These are phyloP conservation scores for Malbranchea zuffiana DNA, from an alignment of 2,329 filamentous ascomycete genomes.

Conservation along the genomic window DNA sequence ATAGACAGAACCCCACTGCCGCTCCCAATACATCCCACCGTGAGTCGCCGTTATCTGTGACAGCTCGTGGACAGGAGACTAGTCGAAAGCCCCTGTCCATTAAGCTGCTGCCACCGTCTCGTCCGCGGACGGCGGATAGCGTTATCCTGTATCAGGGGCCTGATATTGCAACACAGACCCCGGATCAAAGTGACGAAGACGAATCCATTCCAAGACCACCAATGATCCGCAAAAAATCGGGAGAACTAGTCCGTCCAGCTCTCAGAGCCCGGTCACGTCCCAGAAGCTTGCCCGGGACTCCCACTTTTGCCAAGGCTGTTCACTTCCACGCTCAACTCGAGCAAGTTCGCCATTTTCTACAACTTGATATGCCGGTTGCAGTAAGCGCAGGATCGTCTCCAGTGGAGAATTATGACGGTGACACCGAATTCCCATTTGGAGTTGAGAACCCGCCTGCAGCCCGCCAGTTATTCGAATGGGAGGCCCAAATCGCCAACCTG, in stretches of 20 bases:
- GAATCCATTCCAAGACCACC: conserved; percentile 59
- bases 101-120: conserved; percentile 1
- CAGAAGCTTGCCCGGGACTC: conserved; percentile 94
- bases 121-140: conserved; percentile 4
- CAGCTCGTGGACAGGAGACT: conserved; percentile 2
- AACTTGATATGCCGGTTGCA: conserved; percentile 87
- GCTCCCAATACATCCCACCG: conserved; percentile 1
- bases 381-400: conserved; percentile 92
- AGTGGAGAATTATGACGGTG: conserved; percentile 75
- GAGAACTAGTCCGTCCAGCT: conserved; percentile 87
- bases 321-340: conserved; percentile 96
- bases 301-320: conserved; percentile 91
- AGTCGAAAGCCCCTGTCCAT: conserved; percentile 4
- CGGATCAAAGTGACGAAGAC: conserved; percentile 41
- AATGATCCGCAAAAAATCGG: conserved; percentile 96
- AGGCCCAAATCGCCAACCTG: conserved; percentile 76
- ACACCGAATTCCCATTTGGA: conserved; percentile 78
- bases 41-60: conserved; percentile 3
- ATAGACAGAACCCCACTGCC: conserved; percentile 28
- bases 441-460: conserved; percentile 38
- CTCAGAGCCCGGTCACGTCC: conserved; percentile 71
- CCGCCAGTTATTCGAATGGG: conserved; percentile 60
- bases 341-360: conserved; percentile 89
- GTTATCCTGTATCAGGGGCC: conserved; percentile 8
- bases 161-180: conserved; percentile 25